Evolutionary conservation across 345 rosid species (phyloP).

Genomic region (Citropsis articulata): DNA sequence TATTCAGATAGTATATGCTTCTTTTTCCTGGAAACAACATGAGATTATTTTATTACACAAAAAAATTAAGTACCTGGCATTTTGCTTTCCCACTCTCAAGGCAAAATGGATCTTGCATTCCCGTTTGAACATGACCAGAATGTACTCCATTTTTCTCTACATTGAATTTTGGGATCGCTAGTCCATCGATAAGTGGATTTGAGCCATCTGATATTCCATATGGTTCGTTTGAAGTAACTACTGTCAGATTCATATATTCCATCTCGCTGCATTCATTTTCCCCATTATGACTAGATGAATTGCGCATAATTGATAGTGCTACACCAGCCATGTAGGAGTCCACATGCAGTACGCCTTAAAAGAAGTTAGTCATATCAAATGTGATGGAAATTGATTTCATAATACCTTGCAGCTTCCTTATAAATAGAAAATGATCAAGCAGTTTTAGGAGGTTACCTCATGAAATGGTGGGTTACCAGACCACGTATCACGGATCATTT

Average conservation of each 20-base stretch:
- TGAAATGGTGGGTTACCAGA: constrained; percentile 49
- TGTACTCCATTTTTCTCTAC: constrained; percentile 59
- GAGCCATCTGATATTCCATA: constrained; percentile 72
- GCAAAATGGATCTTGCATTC: constrained; percentile 70
- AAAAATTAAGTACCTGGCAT: constrained; percentile 51
- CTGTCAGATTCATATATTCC: constrained; percentile 85
- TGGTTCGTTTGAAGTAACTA: constrained; percentile 81
- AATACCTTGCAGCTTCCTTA: background rate
- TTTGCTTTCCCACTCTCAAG: constrained; percentile 54
- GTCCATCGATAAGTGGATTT: constrained; percentile 67
- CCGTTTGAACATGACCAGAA: constrained; percentile 84
- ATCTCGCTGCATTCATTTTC: constrained; percentile 76
- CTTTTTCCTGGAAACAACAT: background rate
- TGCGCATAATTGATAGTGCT: constrained; percentile 70
- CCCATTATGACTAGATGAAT: constrained; percentile 24
- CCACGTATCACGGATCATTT: constrained; percentile 73
- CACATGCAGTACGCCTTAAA: constrained; percentile 84
- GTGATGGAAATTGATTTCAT: background rate
- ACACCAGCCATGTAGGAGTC: constrained; percentile 84
- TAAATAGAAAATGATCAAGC: background rate
- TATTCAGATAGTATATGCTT: background rate
- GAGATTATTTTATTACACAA: background rate
- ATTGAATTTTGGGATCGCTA: constrained; percentile 54
- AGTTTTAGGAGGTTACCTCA: constrained; percentile 31
- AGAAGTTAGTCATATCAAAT: background rate